These are phyloP conservation scores for Coemansia sp. DNA, from an alignment of 192 early-diverging fungal genomes.

Conservation along the genomic window DNA sequence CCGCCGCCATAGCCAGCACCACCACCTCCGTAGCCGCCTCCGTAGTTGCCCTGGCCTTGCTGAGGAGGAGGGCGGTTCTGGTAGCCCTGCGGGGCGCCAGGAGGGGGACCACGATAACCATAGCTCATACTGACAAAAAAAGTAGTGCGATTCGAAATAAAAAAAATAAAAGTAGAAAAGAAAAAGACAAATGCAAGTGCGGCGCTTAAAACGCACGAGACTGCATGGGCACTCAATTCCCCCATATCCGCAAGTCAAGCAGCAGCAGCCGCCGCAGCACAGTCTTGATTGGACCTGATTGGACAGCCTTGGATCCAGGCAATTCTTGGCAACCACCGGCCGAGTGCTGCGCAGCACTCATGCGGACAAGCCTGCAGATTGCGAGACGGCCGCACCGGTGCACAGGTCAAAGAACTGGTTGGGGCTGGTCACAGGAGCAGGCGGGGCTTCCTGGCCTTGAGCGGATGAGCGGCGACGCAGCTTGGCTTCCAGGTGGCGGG, in stretches of 20 bases:
- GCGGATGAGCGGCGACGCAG: slow-evolving; percentile 21
- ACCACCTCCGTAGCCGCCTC: slow-evolving; percentile 9
- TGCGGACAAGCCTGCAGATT: background rate
- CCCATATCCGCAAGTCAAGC: slow-evolving; percentile 6
- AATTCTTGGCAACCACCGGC: background rate
- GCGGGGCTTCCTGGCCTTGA: slow-evolving; percentile 11
- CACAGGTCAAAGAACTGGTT: slow-evolving; percentile 90
- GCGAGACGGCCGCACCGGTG: slow-evolving; percentile 5
- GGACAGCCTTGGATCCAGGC: background rate
- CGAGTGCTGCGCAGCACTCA: background rate
- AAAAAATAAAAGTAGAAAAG: background rate
- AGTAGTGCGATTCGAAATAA: background rate
- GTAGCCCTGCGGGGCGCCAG: background rate
- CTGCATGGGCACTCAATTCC: background rate
- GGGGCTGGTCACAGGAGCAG: slow-evolving; percentile 84
- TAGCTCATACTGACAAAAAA: slow-evolving; percentile 9
- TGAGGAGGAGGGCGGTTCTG: slow-evolving; percentile 10
- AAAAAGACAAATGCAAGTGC: slow-evolving; percentile 1
- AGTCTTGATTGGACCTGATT: background rate
- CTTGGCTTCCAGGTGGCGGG: slow-evolving; percentile 77
- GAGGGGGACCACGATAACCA: slow-evolving; percentile 18
- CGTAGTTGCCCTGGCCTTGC: slow-evolving; percentile 13
- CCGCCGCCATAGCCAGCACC: slow-evolving; percentile 5
- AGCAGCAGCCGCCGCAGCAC: background rate
- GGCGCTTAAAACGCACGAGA: slow-evolving; percentile 1